These are phyloP conservation scores for Lecanoromycetidae sp. DNA, from an alignment of 2,329 filamentous ascomycete species.

Conservation along the genomic window DNA sequence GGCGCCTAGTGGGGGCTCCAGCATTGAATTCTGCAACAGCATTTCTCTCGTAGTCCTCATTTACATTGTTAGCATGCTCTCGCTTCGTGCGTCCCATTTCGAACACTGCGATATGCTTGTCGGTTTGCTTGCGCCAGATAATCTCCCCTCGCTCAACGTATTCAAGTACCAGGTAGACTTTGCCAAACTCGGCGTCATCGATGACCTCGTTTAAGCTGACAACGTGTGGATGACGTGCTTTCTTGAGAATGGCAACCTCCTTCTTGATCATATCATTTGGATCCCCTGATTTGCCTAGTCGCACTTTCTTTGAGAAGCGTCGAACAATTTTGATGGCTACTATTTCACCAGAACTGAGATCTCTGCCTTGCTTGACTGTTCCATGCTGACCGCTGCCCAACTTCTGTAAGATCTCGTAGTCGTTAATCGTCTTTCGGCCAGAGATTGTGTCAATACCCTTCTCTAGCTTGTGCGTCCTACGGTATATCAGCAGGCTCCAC, in stretches of 20 bases:
- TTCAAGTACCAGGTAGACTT: slow-evolving; percentile 96
- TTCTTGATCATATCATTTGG: slow-evolving; percentile 68
- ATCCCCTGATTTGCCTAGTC: slow-evolving; percentile 64
- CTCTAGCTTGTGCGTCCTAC: slow-evolving; percentile 74
- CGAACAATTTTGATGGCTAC: slow-evolving; percentile 99
- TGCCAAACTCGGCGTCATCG: slow-evolving; percentile 88
- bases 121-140: slow-evolving; percentile 79
- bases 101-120: slow-evolving; percentile 68
- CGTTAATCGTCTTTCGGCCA: slow-evolving; percentile 91
- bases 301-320: slow-evolving; percentile 82
- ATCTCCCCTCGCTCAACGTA: slow-evolving; percentile 92
- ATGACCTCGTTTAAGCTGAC: slow-evolving; percentile 94
- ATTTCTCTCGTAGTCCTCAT: slow-evolving; percentile 9
- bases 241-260: slow-evolving; percentile 96
- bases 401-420: slow-evolving; percentile 94
- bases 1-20: slow-evolving; percentile 7
- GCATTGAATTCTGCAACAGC: slow-evolving; percentile 16
- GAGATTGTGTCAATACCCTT: slow-evolving; percentile 82
- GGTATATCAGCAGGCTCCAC: slow-evolving; percentile 10
- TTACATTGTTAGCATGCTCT: slow-evolving; percentile 22
- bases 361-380: slow-evolving; percentile 89
- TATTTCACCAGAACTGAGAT: slow-evolving; percentile 59
- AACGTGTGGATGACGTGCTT: slow-evolving; percentile 93
- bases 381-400: slow-evolving; percentile 92
- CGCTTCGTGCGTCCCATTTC: slow-evolving; percentile 70